Percentiles rank a stretch among this genome's conserved stretches.
These are phyloP conservation scores for Mycena amicta DNA, from an alignment of 768 basidiomycete species.

Conservation along the genomic window DNA sequence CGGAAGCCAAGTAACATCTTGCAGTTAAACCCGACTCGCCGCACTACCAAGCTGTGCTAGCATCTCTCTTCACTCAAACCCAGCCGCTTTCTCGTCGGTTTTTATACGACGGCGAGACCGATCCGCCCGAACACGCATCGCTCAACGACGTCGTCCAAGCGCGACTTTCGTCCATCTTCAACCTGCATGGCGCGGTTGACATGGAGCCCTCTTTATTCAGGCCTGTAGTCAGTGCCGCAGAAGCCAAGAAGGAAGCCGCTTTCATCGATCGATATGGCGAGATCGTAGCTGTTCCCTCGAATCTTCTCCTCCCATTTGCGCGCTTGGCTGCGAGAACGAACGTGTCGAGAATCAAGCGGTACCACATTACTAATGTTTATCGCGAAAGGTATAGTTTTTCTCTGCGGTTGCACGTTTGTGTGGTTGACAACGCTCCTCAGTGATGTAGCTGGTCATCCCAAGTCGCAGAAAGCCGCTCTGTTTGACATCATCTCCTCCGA, in stretches of 20 bases:
- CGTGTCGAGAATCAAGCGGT: constrained; percentile 77
- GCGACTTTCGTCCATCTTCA: constrained; percentile 74
- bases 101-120: constrained; percentile 73
- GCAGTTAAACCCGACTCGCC: constrained; percentile 79
- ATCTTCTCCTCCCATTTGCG: constrained; percentile 78
- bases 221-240: constrained; percentile 64
- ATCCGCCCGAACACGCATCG: constrained; percentile 68
- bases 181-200: constrained; percentile 87
- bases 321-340: constrained; percentile 73
- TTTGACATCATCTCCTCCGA: constrained; percentile 87
- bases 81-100: constrained; percentile 65
- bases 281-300: constrained; percentile 70
- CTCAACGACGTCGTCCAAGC: constrained; percentile 79
- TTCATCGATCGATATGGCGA: constrained; percentile 84
- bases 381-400: constrained; percentile 56
- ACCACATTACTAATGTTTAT: constrained; percentile 75
- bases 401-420: not conserved
- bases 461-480: constrained; percentile 70
- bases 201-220: constrained; percentile 85
- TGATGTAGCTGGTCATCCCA: constrained; percentile 71
- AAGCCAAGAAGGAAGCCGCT: constrained; percentile 65
- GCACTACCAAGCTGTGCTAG: constrained; percentile 77
- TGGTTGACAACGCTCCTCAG: constrained; percentile 40
- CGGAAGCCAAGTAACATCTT: not conserved
- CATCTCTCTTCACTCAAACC: constrained; percentile 76